A percentile compares a stretch with the other conserved stretches of the same genome.
phyloP scores from a whole-genome alignment of 2,329 filamentous ascomycete genomes.

The Aspergillus niger region DNA sequence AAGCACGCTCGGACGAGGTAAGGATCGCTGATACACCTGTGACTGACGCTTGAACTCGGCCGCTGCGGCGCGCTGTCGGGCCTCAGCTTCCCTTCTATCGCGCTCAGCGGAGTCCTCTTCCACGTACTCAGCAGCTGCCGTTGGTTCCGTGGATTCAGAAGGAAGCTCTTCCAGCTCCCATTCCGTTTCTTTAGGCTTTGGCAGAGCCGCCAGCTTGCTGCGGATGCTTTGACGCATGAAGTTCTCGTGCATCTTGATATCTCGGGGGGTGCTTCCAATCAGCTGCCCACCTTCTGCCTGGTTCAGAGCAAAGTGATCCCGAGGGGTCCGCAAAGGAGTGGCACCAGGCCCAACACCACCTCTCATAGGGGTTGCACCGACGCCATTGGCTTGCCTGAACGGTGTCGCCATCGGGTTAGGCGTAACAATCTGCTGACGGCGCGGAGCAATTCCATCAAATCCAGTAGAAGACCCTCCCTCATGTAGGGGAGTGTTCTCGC shows the following conservation, averaged over 20 bases:
- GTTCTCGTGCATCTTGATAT: constrained; percentile 71
- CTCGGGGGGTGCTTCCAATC: constrained; percentile 73
- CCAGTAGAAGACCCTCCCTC: constrained; percentile 82
- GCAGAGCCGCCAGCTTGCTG: constrained; percentile 70
- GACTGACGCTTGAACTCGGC: constrained; percentile 79
- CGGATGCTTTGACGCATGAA: constrained; percentile 68
- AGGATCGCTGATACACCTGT: constrained; percentile 81
- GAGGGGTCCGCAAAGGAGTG: constrained; percentile 83
- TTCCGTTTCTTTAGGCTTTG: constrained; percentile 88
- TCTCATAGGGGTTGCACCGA: constrained; percentile 66
- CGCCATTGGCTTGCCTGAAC: constrained; percentile 66
- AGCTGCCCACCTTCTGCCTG: constrained; percentile 66
- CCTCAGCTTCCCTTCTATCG: constrained; percentile 67
- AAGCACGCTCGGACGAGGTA: constrained; percentile 75
- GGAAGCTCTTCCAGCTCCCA: constrained; percentile 88
- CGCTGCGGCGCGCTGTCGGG: constrained; percentile 64
- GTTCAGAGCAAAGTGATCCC: constrained; percentile 86
- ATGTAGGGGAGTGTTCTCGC: constrained; percentile 87
- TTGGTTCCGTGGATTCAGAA: constrained; percentile 71
- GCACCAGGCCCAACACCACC: constrained; percentile 67
- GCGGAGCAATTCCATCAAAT: constrained; percentile 80
- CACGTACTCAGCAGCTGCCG: constrained; percentile 52
- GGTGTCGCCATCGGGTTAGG: constrained; percentile 96
- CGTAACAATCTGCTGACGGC: constrained; percentile 79
- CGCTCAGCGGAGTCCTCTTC: constrained; percentile 72